Conservation (phyloP, 2,329 filamentous ascomycete genomes). For the Diaporthe eres region DNA sequence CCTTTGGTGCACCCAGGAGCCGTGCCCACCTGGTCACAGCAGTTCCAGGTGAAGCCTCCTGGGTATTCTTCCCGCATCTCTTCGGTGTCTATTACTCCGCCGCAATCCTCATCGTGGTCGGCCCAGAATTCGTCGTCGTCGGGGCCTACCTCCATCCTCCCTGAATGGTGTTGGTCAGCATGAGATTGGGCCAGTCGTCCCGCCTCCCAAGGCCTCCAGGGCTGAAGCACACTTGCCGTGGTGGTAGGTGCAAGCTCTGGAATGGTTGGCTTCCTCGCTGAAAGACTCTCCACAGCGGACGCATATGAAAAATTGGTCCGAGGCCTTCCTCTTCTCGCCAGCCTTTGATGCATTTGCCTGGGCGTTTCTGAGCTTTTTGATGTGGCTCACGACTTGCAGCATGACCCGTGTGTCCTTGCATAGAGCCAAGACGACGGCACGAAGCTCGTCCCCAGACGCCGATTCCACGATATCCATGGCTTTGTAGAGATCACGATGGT, state of each 20-base stretch:
- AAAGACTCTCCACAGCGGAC: not conserved
- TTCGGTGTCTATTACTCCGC: slow-evolving; percentile 48
- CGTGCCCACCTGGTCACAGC: slow-evolving; percentile 44
- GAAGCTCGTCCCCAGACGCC: slow-evolving; percentile 2
- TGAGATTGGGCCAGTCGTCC: too few species aligned
- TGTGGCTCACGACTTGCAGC: not conserved
- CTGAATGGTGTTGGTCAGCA: slow-evolving; percentile 36
- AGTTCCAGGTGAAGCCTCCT: slow-evolving; percentile 50
- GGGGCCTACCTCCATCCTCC: slow-evolving; percentile 45
- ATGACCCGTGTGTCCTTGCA: not conserved
- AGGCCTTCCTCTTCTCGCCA: not conserved
- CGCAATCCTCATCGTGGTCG: slow-evolving; percentile 48
- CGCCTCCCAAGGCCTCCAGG: not conserved
- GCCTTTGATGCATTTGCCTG: not conserved
- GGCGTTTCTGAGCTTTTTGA: not conserved
- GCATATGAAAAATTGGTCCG: not conserved
- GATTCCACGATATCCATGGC: not conserved
- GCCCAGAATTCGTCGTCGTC: slow-evolving; percentile 47
- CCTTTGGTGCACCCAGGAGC: slow-evolving; percentile 39
- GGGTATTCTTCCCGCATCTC: slow-evolving; percentile 46
- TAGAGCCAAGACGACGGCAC: not conserved
- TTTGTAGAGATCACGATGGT: not conserved
- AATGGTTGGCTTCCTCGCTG: slow-evolving; percentile 4
- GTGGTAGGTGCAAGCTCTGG: slow-evolving; percentile 6
- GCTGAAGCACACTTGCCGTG: not conserved